Evolutionary conservation across 2,329 filamentous ascomycete genomes (phyloP).

Genomic region (Cercospora berteroae): DNA sequence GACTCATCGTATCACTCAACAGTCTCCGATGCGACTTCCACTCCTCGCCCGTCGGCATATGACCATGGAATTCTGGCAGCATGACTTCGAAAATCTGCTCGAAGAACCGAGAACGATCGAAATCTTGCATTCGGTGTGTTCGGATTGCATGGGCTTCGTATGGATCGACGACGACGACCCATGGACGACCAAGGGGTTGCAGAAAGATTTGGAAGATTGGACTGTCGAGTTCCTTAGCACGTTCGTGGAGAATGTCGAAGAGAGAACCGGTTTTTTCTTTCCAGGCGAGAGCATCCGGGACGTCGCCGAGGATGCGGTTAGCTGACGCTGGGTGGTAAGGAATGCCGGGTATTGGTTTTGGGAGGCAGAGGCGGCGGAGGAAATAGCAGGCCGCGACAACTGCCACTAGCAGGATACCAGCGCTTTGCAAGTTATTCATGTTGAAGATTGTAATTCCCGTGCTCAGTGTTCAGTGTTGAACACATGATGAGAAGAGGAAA

Average conservation of each 20-base stretch:
- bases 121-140: constrained; percentile 45
- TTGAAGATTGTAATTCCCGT: not conserved
- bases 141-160: constrained; percentile 49
- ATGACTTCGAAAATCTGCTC: constrained; percentile 29
- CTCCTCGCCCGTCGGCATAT: constrained; percentile 28
- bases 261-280: constrained; percentile 36
- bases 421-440: not conserved
- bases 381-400: not conserved
- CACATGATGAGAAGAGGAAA: not conserved
- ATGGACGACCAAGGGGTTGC: constrained; percentile 45
- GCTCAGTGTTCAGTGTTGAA: not conserved
- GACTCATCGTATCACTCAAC: constrained; percentile 34
- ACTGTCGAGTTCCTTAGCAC: constrained; percentile 29
- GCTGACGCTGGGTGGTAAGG: constrained; percentile 45
- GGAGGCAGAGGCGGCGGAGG: constrained; percentile 31
- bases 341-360: constrained; percentile 48
- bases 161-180: constrained; percentile 47
- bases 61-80: constrained; percentile 29
- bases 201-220: constrained; percentile 52
- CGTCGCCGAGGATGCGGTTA: constrained; percentile 44
- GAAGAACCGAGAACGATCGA: constrained; percentile 44
- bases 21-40: constrained; percentile 33
- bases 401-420: not conserved
- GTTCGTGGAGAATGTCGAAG: constrained; percentile 17
- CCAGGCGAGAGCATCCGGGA: constrained; percentile 43